Base-by-base conservation (phyloP, 2,329 filamentous ascomycete genomes). In the Septoria linicola region DNA sequence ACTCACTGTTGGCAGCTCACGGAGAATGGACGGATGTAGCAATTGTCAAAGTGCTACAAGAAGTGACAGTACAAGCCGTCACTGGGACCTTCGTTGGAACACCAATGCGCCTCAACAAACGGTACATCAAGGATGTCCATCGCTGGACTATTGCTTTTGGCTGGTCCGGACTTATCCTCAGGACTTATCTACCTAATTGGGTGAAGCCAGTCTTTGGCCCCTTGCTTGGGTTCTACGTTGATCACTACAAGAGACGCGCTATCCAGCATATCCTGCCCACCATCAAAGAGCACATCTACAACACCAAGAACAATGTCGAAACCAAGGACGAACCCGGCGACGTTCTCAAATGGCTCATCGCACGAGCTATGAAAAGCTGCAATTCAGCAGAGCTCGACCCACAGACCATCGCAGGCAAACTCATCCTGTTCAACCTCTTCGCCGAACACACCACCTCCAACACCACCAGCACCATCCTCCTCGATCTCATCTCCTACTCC, bases 391-490 rank as follows among this genome's bases (percentile, higher is more conserved):
- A 57, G 21, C 10, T 57, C 34, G 20, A 49, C 8, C 47, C 56
- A n/a, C 3, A 27, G 3, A 56, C 53, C 16, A 51, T 56, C 8
- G 50, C 54, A 2, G 50, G 45, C 2, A 53, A 56, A 23, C 41
- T 60, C 17, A 45, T 59, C 41, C 36, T 59, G 14, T 47, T 63
- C 43, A 61, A 60, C 40, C 52, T 61, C 21, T 59, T 62, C 36
- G 63, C 58, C 19, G 57, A 58, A 7, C 55, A 54, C 14, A 61
- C 59, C 5, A 57, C 56, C 4, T 51, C 44, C 25, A 53, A 57
- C 6, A 54, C 53, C 10, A 47, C 53, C 14, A 51, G 45, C 2
- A 54, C 54, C 20, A 49, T 56, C 7, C 49, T 62, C 8, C 25
- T 55, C 17, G 53, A 60, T 25, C 40, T 58, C 3, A 37, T 54